Evolutionary conservation across 106 monocot species (phyloP), one percentile per base, ranked within the genome.

Genomic region (Acorus calamus): DNA sequence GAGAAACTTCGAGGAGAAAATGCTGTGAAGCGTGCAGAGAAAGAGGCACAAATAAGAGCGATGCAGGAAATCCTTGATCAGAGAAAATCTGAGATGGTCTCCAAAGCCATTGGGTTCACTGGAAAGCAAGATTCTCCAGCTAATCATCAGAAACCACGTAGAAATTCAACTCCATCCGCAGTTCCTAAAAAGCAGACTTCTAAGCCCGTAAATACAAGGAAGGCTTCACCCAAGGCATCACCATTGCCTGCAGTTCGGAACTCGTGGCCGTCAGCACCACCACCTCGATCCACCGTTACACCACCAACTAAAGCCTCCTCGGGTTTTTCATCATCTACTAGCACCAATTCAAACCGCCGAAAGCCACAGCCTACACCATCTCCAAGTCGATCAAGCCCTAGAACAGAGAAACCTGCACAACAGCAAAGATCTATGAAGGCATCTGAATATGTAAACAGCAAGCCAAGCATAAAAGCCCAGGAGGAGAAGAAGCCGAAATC

Each of bases 401-500:
- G 68, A 59, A 60, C 72, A 4, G 80, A 76, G 51, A 85, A 60
- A 67, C 53, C 46, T 4, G 50, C 69, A 4, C 70, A 50, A 47
- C 74, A 64, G 13, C 13, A 8, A 41, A 84, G 77, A 64, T 65
- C 55, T 45, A 77, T 51, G 42, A 81, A 72, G 51, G 79, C 55
- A 67, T 53, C 48, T 3, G n/a, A 53, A 64, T 56, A 66, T 62
- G 73, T 64, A 28, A 28, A 28, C 51, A 43, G 11, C 49, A 92
- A 84, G 50, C 62, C 77, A 46, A 60, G 10, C 42, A 57, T 75
- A 14, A 83, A 81, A 68, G 55, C 46, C 2, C 73, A 77, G 55
- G 80, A 78, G 53, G 87, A 76, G 42, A 83, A 70, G 62, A 80
- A 77, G 68, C 71, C 56, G 50, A 83, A 76, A 57, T 46, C 60